Base-by-base conservation (phyloP, 345 rosid genomes). In the Salix koriyanagi region DNA sequence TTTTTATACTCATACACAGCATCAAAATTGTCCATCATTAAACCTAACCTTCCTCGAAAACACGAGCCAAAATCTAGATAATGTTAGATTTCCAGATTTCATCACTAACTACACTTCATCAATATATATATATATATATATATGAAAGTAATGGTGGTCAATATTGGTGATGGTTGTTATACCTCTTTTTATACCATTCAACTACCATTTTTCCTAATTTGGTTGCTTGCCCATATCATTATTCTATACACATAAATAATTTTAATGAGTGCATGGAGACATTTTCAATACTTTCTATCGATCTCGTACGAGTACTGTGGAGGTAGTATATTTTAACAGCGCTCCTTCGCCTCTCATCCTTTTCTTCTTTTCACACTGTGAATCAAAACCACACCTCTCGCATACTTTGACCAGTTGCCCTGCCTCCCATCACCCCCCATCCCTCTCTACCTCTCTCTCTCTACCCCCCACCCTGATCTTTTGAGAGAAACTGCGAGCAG, bases 161-260 rank as follows among this genome's bases (percentile, higher is more conserved):
- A 11, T 25, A 76, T 48, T 36, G 76, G 83, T 75, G 86, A 67
- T 69, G 83, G 85, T 80, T 83, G 84, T 72, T 81, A 74, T 79
- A 72, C 67, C 75, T 67, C 61, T 75, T 81, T 76, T 81, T 39
- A 75, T 67, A 69, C 83, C 83, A 80, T 79, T 82, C 92, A 84
- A 83, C 88, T 83, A 81, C 85, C 87, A 77, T 87, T 52, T 88
- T 79, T 34, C 71, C 75, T 69, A 72, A 73, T 79, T 76, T 79
- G 90, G 82, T 82, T 69, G 84, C 79, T 81, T 77, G 82, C 85
- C 75, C 79, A 79, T 71, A 76, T 67, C 82, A 79, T 77, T 81
- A 71, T 80, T 79, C 65, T 67, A 21, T 16, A 48, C 30, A 14
- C 26, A 54, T 36, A 41, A 12, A 67, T 54, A 12, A 21, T 13